Percentiles rank a stretch among this genome's conserved stretches.
phyloP scores from a whole-genome alignment of 805 yeast species.

The Kodamaea restingae region DNA sequence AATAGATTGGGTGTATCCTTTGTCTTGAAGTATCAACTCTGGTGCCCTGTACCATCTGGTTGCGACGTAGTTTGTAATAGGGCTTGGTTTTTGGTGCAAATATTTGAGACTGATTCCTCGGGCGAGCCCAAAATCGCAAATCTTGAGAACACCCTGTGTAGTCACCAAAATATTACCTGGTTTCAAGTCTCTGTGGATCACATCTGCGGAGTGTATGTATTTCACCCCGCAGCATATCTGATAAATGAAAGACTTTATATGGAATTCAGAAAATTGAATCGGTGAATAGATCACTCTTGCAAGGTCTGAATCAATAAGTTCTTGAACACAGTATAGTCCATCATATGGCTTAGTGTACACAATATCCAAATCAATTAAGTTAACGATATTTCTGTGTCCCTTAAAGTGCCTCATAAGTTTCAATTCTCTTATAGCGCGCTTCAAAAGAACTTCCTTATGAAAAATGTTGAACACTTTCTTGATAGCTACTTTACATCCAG shows the following conservation, averaged over 20 bases:
- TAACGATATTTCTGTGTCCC: slow-evolving; percentile 82
- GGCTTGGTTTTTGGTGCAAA: slow-evolving; percentile 31
- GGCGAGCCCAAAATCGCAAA: slow-evolving; percentile 93
- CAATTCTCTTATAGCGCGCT: slow-evolving; percentile 80
- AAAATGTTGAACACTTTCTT: slow-evolving; percentile 76
- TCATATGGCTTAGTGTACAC: slow-evolving; percentile 64
- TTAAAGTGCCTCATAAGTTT: slow-evolving; percentile 75
- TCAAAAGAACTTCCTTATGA: slow-evolving; percentile 59
- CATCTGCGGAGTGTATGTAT: slow-evolving; percentile 88
- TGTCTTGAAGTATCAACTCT: slow-evolving; percentile 66
- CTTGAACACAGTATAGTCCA: slow-evolving; percentile 88
- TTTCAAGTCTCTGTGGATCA: slow-evolving; percentile 86
- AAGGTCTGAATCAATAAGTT: slow-evolving; percentile 75
- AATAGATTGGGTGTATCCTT: slow-evolving; percentile 58
- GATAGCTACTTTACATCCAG: slow-evolving; percentile 55
- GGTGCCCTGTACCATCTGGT: slow-evolving; percentile 97
- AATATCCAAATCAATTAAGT: slow-evolving; percentile 69
- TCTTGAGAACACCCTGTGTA: slow-evolving; percentile 68
- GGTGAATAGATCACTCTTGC: slow-evolving; percentile 75
- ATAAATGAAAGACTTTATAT: slow-evolving; percentile 68
- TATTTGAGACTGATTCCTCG: slow-evolving; percentile 54
- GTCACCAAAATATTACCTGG: slow-evolving; percentile 86
- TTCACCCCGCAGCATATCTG: slow-evolving; percentile 84
- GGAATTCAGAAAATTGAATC: slow-evolving; percentile 79
- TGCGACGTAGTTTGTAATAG: slow-evolving; percentile 83